Conservation (phyloP, 2,329 filamentous ascomycete species). For the Aureobasidium leucospermi region DNA sequence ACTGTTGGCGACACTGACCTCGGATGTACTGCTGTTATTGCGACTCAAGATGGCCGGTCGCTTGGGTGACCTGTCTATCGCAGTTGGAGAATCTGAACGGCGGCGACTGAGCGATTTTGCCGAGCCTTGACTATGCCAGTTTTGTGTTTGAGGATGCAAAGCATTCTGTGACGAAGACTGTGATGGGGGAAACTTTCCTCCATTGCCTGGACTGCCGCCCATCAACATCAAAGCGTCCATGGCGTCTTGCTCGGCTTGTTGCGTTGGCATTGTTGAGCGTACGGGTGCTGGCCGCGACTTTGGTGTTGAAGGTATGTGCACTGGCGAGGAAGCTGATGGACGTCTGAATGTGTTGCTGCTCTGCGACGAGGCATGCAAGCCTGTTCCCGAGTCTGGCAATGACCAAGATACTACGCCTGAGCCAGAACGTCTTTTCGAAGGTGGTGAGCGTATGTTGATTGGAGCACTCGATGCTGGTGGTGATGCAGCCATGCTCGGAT, state of each 20-base stretch:
- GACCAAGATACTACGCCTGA: slow-evolving; percentile 17
- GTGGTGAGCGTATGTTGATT: slow-evolving; percentile 19
- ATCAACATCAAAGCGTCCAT: slow-evolving; percentile 75
- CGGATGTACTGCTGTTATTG: slow-evolving; percentile 5
- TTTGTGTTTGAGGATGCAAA: neutral
- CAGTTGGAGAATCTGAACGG: neutral
- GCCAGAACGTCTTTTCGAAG: slow-evolving; percentile 27
- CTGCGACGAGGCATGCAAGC: slow-evolving; percentile 18
- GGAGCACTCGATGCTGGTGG: slow-evolving; percentile 7
- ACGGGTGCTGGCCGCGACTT: slow-evolving; percentile 41
- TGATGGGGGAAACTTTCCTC: neutral
- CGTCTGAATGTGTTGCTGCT: slow-evolving; percentile 15
- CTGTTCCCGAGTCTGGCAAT: neutral
- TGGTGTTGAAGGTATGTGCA: slow-evolving; percentile 27
- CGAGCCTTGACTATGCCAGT: neutral
- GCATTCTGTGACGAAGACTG: slow-evolving; percentile 4
- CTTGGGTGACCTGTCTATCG: neutral
- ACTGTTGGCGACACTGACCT: slow-evolving; percentile 3
- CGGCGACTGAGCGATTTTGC: neutral
- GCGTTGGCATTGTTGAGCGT: slow-evolving; percentile 61
- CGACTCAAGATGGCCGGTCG: neutral
- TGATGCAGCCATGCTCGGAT: slow-evolving; percentile 13
- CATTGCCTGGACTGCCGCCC: slow-evolving; percentile 38
- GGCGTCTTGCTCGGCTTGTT: slow-evolving; percentile 68
- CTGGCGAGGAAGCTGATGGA: slow-evolving; percentile 6